A percentile compares a stretch with the other conserved stretches of the same genome.
These are phyloP conservation scores for Solanum virginianum DNA, from an alignment of 257 asterid genomes.

Conservation along the genomic window DNA sequence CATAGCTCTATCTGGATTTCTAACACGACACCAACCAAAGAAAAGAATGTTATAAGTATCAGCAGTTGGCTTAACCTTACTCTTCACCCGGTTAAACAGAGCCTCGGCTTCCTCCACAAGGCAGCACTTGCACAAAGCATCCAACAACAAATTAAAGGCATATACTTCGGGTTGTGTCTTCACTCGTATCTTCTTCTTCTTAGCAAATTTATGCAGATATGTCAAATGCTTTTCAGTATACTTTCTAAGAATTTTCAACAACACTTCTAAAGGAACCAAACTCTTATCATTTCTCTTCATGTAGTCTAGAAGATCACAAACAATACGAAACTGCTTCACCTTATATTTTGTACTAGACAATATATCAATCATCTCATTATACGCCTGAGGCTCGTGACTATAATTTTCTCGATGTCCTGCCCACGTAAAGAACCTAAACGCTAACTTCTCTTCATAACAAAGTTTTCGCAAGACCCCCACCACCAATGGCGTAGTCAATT, in stretches of 20 bases:
- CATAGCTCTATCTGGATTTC: constrained; percentile 69
- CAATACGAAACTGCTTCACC: constrained; percentile 73
- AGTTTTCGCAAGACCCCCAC: constrained; percentile 56
- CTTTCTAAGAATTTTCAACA: constrained; percentile 47
- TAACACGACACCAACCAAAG: constrained; percentile 87
- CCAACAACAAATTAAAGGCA: constrained; percentile 71
- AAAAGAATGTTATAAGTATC: constrained; percentile 75
- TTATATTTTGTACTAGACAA: constrained; percentile 77
- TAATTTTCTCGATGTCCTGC: constrained; percentile 58
- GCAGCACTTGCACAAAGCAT: constrained; percentile 81
- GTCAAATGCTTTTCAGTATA: constrained; percentile 77
- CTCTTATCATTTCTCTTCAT: constrained; percentile 59
- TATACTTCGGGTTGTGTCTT: constrained; percentile 80
- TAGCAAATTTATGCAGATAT: constrained; percentile 75
- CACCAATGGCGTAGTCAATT: constrained; percentile 59
- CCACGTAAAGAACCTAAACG: constrained; percentile 87
- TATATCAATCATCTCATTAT: constrained; percentile 70
- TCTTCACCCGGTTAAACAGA: constrained; percentile 45
- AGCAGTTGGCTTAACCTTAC: constrained; percentile 59
- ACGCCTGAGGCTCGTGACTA: constrained; percentile 62
- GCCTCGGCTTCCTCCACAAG: constrained; percentile 82
- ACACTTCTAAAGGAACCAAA: constrained; percentile 55
- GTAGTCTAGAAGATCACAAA: constrained; percentile 80
- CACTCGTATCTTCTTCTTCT: constrained; percentile 80
- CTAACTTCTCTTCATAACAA: constrained; percentile 62